These are phyloP conservation scores for Sporisorium graminicola DNA, from an alignment of 1,284 basidiomycete species.

Conservation along the genomic window DNA sequence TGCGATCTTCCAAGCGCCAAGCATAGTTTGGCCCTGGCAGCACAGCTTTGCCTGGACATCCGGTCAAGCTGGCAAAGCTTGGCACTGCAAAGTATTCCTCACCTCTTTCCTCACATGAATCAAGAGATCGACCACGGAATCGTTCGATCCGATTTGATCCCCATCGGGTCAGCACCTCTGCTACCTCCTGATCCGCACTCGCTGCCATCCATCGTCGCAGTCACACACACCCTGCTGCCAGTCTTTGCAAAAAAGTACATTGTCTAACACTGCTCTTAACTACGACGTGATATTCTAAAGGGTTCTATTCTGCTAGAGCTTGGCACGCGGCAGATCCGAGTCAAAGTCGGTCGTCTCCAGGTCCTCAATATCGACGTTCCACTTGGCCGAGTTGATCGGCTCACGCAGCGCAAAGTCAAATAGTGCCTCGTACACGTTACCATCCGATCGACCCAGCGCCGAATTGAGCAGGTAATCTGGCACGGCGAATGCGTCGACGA, in stretches of 20 bases:
- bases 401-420: conserved; percentile 65
- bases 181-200: neutral
- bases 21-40: neutral
- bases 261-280: neutral
- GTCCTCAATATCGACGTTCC: conserved; percentile 68
- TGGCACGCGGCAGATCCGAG: conserved; percentile 48
- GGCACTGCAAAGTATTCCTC: neutral
- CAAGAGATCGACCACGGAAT: neutral
- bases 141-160: neutral
- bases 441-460: conserved; percentile 69
- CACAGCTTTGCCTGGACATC: neutral
- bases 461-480: conserved; percentile 70
- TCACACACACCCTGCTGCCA: neutral
- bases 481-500: conserved; percentile 67
- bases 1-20: neutral
- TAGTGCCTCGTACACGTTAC: conserved; percentile 67
- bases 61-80: no score
- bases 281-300: neutral
- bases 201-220: neutral
- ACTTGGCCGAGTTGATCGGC: conserved; percentile 62
- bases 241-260: neutral
- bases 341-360: conserved; percentile 58
- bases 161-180: no score
- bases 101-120: neutral
- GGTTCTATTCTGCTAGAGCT: conserved; percentile 26